Conservation (phyloP, 1,139 yeast species). For the Nakaseomyces nivariensis region DNA sequence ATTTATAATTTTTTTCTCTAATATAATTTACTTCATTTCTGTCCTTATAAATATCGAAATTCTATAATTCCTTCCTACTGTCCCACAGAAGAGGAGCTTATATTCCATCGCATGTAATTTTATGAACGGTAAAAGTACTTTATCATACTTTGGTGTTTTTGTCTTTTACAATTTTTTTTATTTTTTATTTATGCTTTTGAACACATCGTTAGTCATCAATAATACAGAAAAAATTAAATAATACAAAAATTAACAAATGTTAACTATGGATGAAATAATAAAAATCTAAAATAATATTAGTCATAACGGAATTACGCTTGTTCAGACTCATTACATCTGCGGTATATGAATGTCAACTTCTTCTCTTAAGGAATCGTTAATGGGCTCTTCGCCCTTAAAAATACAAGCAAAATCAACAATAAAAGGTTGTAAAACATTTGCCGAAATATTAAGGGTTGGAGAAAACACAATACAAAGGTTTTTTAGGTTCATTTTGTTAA, state of each 20-base stretch:
- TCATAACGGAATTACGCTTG: background rate
- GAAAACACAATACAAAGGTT: conserved; percentile 80
- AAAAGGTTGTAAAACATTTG: conserved; percentile 52
- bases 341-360: conserved; percentile 32
- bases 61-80: too few relatives aligned
- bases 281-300: background rate
- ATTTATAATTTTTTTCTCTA: background rate
- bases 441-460: conserved; percentile 68
- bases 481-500: conserved; percentile 74
- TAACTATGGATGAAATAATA: background rate
- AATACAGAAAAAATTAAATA: background rate
- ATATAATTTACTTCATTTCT: background rate
- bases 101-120: too few relatives aligned
- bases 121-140: too few relatives aligned
- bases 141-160: too few relatives aligned
- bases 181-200: background rate
- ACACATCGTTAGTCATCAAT: background rate
- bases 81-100: too few relatives aligned
- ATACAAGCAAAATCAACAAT: conserved; percentile 57
- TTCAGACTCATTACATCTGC: conserved; percentile 12
- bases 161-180: background rate
- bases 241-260: conserved; percentile 1
- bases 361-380: conserved; percentile 26
- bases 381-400: conserved; percentile 45
- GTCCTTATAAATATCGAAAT: too few relatives aligned